Evolutionary conservation across 805 yeast genomes (phyloP), one percentile per base, ranked within the genome.

Genomic region (Candida morakotiae): DNA sequence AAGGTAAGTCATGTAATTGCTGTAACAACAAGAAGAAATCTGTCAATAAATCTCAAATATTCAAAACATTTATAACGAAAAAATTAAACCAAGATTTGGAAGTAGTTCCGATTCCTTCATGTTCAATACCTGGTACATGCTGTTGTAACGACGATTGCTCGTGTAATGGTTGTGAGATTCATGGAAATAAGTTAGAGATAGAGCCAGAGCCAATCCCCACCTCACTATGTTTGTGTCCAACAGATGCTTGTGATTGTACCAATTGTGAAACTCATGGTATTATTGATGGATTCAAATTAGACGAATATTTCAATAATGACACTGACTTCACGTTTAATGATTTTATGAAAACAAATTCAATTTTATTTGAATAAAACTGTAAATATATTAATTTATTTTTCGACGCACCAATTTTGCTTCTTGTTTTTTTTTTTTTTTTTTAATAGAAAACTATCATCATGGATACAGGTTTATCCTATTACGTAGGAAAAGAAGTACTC

Each of bases 251-350:
- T 44, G 60, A 51, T n/a, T 68, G 73, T 45, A 39, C 58, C 9
- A 68, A 67, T 42, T 68, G 73, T 46, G 73, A 67, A 43, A 58
- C 63, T 1, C 73, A 68, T 43, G 70, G 72, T 1, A 67, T 64
- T n/a, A 63, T 68, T 25, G 57, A 68, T 38, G 73, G 73, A 2
- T 46, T 56, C 38, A 61, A 57, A 40, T 46, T 68, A 23, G 73
- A 68, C 38, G 71, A 68, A 17, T 44, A 31, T 23, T 35, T 38
- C 28, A 24, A 44, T 35, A 21, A 36, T 31, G 23, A 32, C 23
- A 21, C 23, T 21, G 23, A 21, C 23, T 21, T 21, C 23, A 25
- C 10, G n/a, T 34, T 28, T 20, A 13, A 34, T 22, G 31, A 34
- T 13, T 21, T 20, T n/a, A n/a, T 34, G 28, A 17, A 25, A 10